Percentiles rank a stretch among this genome's conserved stretches.
Evolutionary conservation across 495 filamentous ascomycete genomes (phyloP).

Genomic region (Aspergillus funiculosus): DNA sequence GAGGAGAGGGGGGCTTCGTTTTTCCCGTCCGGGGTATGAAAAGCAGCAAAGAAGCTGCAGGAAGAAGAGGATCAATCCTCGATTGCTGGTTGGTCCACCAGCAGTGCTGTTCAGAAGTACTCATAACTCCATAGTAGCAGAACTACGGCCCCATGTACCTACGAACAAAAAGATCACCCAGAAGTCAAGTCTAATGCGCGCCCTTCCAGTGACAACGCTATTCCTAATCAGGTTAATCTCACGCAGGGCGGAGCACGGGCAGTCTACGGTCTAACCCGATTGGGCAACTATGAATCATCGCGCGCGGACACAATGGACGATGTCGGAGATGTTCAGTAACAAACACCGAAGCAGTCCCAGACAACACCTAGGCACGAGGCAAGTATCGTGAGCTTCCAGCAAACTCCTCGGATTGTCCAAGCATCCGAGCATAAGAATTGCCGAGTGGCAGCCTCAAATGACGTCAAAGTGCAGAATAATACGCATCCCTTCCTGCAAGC

Average conservation of each 20-base stretch:
- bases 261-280: slow-evolving; percentile 7
- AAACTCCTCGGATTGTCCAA: no score
- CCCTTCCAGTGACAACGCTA: slow-evolving; percentile 37
- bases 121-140: no score
- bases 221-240: slow-evolving; percentile 22
- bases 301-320: background rate
- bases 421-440: no score
- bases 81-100: no score
- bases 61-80: no score
- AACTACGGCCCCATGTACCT: no score
- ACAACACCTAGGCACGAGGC: slow-evolving; percentile 48
- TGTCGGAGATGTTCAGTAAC: slow-evolving; percentile 21
- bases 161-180: slow-evolving; percentile 9
- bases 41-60: slow-evolving; percentile 23
- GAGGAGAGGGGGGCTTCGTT: slow-evolving; percentile 15
- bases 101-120: no score
- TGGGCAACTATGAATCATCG: slow-evolving; percentile 18
- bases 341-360: no score
- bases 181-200: slow-evolving; percentile 21
- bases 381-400: no score
- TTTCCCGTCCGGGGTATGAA: slow-evolving; percentile 36
- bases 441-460: no score
- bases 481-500: slow-evolving; percentile 50
- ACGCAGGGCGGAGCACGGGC: background rate
- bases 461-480: no score